Evolutionary conservation across 768 basidiomycete genomes (phyloP).

Genomic region (Dendrothele bispora): DNA sequence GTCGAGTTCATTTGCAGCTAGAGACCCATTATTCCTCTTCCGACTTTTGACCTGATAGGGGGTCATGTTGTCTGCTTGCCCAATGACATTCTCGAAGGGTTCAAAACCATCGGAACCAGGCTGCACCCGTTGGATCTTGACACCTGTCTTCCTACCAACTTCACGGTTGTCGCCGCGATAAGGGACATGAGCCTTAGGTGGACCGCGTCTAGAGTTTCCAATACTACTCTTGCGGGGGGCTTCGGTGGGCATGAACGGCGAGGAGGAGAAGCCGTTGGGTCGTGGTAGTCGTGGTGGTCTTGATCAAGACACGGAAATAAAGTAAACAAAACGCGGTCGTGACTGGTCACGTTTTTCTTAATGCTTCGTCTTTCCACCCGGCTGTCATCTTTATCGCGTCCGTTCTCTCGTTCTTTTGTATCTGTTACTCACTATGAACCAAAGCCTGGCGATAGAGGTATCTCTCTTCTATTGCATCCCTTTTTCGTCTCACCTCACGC

Average conservation of each 20-base stretch:
- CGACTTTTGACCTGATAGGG: conserved; percentile 55
- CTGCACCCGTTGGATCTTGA: conserved; percentile 65
- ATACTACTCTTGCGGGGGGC: conserved; percentile 48
- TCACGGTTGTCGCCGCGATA: conserved; percentile 76
- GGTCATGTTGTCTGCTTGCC: conserved; percentile 66
- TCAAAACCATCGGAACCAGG: conserved; percentile 82
- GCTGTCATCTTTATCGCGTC: background rate
- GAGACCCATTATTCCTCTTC: conserved; percentile 51
- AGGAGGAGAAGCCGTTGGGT: background rate
- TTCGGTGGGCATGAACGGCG: conserved; percentile 11
- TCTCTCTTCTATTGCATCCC: background rate
- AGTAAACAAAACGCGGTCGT: background rate
- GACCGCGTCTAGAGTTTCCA: conserved; percentile 52
- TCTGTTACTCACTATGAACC: conserved; percentile 2
- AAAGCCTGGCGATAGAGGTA: conserved; percentile 5
- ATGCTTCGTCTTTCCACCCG: background rate
- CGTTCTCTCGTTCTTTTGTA: background rate
- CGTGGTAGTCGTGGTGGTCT: background rate
- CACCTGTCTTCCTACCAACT: conserved; percentile 80
- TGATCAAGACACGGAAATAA: background rate
- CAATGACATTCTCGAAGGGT: conserved; percentile 73
- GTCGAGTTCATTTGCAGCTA: conserved; percentile 29
- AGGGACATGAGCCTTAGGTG: conserved; percentile 69
- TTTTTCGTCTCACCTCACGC: background rate
- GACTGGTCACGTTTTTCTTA: background rate